Evolutionary conservation across 352 stramenopile species (phyloP), one percentile per base, ranked within the genome.

Genomic region (Phytophthora pseudosyringae): DNA sequence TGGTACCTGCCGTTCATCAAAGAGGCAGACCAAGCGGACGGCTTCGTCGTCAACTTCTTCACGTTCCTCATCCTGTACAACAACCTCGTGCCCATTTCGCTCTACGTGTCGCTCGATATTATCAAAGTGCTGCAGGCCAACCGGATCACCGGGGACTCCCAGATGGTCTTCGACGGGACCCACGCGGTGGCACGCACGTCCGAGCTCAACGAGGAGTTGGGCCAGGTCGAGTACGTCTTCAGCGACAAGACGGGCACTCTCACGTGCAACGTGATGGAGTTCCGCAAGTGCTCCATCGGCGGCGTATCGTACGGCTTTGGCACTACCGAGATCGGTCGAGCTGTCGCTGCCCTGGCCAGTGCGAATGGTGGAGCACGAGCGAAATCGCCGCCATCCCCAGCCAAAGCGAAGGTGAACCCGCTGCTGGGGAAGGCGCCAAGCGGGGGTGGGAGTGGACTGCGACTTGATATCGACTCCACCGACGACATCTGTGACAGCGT

Each of bases 241-340:
- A 98, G 86, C 28, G 98, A 99, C 74, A 99, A 99, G 69, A 99
- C 98, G 3, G 98, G 98, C 12, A 99, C 98, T 31, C 81, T 99
- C 18, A 99, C 98, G 16, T 96, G 94, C 73, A 99, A 99, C 79
- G 78, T 99, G 16, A 99, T 99, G 97, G 86, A 98, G 67, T 98
- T 98, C 64, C 88, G 93, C 43, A 95, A 96, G 62, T 97, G 93
- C 59, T 90, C 81, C 2, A 91, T 98, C 46, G 85, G 73, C 49
- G 92, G 93, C 15, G 56, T 81, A 7, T 86, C 86, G 3, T 98
- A 97, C 50, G 90, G 91, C 28, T 76, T 88, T 81, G 71, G 78
- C 4, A 88, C 58, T n/a, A 95, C 95, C 10, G 83, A 98, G 73
- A 96, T 99, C 33, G 81, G 97, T 38, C 97, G 99, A 61, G 93